Evolutionary conservation across 208 protist genomes (phyloP).

Genomic region (Porcisia deanei): DNA sequence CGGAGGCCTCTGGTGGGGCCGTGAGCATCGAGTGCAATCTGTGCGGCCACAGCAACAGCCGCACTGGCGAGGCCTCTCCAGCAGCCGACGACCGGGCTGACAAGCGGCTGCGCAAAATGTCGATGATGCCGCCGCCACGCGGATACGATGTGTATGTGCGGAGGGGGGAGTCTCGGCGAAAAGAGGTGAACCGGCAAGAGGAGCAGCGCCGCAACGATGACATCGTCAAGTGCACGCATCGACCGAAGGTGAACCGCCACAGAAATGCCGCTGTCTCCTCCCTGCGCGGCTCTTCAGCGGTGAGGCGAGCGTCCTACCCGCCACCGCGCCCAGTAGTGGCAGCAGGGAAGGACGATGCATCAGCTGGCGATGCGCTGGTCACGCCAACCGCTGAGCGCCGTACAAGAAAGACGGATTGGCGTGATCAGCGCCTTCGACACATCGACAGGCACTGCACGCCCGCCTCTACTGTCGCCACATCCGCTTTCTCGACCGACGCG

Average conservation of each 20-base stretch:
- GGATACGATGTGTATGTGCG: conserved; percentile 23
- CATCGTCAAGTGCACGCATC: conserved; percentile 21
- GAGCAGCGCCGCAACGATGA: conserved; percentile 19
- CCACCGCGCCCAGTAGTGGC: not conserved
- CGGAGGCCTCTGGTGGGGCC: conserved; percentile 12
- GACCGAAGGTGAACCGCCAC: conserved; percentile 14
- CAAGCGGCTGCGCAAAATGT: conserved; percentile 15
- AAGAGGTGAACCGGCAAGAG: conserved; percentile 14
- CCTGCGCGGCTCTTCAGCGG: not conserved
- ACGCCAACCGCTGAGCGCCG: conserved; percentile 24
- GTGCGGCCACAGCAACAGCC: not conserved
- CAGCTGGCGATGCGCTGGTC: not conserved
- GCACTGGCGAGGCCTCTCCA: not conserved
- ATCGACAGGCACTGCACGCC: conserved; percentile 9
- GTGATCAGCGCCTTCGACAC: conserved; percentile 23
- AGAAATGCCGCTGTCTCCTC: not conserved
- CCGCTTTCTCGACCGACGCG: not conserved
- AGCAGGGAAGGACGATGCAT: not conserved
- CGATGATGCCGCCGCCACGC: conserved; percentile 17
- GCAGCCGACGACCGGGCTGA: not conserved
- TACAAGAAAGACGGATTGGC: conserved; percentile 2
- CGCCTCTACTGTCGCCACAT: not conserved
- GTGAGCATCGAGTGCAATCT: not conserved
- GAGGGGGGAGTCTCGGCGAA: conserved; percentile 20
- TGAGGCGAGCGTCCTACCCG: not conserved